A percentile compares a stretch with the other conserved stretches of the same genome.
Evolutionary conservation across 306 rosid species (phyloP).

Genomic region (Leucaena leucocephala): DNA sequence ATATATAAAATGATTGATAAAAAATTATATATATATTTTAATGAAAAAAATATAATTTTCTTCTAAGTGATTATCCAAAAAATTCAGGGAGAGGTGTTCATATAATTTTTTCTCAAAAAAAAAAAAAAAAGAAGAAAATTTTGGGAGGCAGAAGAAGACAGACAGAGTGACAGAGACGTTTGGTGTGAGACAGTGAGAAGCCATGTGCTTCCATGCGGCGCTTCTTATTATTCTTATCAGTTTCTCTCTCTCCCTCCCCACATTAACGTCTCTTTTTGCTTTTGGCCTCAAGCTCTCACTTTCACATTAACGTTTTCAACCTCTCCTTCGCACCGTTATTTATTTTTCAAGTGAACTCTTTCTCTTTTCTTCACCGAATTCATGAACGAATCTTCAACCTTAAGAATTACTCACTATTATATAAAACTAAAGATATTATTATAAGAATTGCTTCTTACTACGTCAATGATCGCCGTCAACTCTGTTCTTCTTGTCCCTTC

Average conservation of each 20-base stretch:
- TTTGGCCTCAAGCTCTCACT: not conserved
- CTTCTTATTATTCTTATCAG: slow-evolving; percentile 12
- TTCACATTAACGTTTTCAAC: not conserved
- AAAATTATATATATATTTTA: too few relatives aligned
- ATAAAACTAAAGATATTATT: not conserved
- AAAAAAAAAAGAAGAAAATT: not conserved
- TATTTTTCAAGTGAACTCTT: not conserved
- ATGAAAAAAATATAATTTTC: too few relatives aligned
- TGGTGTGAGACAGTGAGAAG: slow-evolving; percentile 8
- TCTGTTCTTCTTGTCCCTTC: not conserved
- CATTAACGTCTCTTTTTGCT: not conserved
- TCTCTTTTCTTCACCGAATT: not conserved
- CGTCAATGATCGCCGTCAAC: not conserved
- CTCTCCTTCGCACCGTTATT: not conserved
- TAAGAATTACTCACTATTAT: not conserved
- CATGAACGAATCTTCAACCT: not conserved
- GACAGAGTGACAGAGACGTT: slow-evolving; percentile 13
- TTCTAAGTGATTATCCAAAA: too few relatives aligned
- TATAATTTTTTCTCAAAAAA: too few relatives aligned
- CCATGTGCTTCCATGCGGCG: slow-evolving; percentile 42
- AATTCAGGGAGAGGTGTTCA: too few relatives aligned
- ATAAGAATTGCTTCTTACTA: not conserved
- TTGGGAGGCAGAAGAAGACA: not conserved
- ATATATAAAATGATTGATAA: too few relatives aligned
- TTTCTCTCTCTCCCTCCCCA: not conserved